A percentile compares a stretch with the other conserved stretches of the same genome.
These are phyloP conservation scores for Graphilbum sp. DNA, from an alignment of 2,329 filamentous ascomycete species.

Conservation along the genomic window DNA sequence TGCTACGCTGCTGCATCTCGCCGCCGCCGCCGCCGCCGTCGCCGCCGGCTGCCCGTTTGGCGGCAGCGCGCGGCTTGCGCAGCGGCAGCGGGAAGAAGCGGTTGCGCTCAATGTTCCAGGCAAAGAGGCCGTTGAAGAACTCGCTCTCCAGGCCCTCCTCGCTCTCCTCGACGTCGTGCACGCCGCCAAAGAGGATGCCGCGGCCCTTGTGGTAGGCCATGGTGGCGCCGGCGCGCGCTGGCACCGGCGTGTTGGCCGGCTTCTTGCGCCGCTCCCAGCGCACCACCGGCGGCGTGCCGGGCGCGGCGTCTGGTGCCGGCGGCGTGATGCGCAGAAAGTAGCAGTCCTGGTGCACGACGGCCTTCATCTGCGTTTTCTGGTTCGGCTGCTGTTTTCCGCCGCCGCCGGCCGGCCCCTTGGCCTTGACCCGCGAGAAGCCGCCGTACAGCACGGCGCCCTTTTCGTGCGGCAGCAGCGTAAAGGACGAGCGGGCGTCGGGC, in stretches of 20 bases:
- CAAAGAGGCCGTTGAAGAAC: constrained; percentile 84
- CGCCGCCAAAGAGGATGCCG: constrained; percentile 85
- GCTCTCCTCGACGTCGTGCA: constrained; percentile 80
- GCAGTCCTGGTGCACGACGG: constrained; percentile 85
- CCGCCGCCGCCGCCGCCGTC: constrained; percentile 4
- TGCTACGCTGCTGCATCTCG: constrained; percentile 33
- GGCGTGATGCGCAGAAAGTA: constrained; percentile 77
- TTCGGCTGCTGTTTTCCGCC: constrained; percentile 24
- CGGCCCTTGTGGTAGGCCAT: constrained; percentile 91
- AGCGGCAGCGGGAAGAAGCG: constrained; percentile 76
- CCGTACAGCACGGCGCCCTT: constrained; percentile 80
- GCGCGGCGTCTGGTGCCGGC: constrained; percentile 48
- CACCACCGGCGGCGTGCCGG: constrained; percentile 52
- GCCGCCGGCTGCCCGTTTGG: constrained; percentile 37
- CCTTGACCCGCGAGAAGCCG: constrained; percentile 84
- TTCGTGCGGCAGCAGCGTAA: constrained; percentile 82
- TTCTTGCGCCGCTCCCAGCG: constrained; percentile 90
- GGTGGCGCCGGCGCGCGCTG: constrained; percentile 70
- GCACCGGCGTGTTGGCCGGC: constrained; percentile 75
- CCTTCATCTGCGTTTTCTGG: constrained; percentile 61
- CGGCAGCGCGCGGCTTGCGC: constrained; percentile 53
- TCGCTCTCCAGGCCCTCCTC: constrained; percentile 95
- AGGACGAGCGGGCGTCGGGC: constrained; percentile 80
- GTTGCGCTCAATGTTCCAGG: constrained; percentile 92
- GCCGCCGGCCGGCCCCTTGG: constrained; percentile 35